Evolutionary conservation across 495 filamentous ascomycete species (phyloP).

Genomic region (Tuber melanosporum): DNA sequence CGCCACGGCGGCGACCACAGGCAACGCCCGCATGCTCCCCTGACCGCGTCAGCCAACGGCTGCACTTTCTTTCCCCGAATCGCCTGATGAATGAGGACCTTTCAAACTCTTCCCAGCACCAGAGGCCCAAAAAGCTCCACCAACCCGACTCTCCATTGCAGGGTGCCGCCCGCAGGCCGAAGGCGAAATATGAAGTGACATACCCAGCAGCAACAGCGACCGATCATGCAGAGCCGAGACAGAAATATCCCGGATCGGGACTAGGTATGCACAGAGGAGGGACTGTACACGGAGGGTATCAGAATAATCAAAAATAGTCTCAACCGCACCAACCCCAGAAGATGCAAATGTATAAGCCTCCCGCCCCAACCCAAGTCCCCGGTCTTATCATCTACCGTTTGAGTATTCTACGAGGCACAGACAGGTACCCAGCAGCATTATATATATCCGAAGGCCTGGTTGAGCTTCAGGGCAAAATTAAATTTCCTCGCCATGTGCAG

Average conservation of each 20-base stretch:
- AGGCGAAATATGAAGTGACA: slow-evolving; percentile 72
- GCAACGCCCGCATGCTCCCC: slow-evolving; percentile 6
- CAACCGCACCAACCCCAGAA: slow-evolving; percentile 14
- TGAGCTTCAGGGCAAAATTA: slow-evolving; percentile 59
- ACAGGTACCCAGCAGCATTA: slow-evolving; percentile 59
- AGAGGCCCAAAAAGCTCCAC: slow-evolving; percentile 69
- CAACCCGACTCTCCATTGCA: slow-evolving; percentile 84
- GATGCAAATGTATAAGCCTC: slow-evolving; percentile 31
- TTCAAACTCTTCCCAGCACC: slow-evolving; percentile 37
- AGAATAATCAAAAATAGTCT: slow-evolving; percentile 21
- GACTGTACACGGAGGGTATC: slow-evolving; percentile 14
- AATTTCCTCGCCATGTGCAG: slow-evolving; percentile 49
- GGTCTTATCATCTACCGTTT: slow-evolving; percentile 73
- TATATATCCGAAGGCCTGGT: slow-evolving; percentile 69
- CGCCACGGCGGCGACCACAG: slow-evolving; percentile 24
- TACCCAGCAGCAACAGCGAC: slow-evolving; percentile 43
- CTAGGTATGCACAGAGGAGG: not conserved
- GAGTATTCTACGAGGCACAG: slow-evolving; percentile 70
- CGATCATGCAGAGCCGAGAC: slow-evolving; percentile 42
- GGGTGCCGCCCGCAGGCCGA: slow-evolving; percentile 69
- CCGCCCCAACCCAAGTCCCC: slow-evolving; percentile 56
- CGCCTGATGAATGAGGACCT: slow-evolving; percentile 29
- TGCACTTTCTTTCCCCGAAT: slow-evolving; percentile 36
- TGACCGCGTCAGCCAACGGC: slow-evolving; percentile 20
- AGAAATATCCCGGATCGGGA: slow-evolving; percentile 33